Percentiles rank a stretch among this genome's conserved stretches.
phyloP scores from a whole-genome alignment of 2,329 filamentous ascomycete genomes.

The Fusarium camptoceras region DNA sequence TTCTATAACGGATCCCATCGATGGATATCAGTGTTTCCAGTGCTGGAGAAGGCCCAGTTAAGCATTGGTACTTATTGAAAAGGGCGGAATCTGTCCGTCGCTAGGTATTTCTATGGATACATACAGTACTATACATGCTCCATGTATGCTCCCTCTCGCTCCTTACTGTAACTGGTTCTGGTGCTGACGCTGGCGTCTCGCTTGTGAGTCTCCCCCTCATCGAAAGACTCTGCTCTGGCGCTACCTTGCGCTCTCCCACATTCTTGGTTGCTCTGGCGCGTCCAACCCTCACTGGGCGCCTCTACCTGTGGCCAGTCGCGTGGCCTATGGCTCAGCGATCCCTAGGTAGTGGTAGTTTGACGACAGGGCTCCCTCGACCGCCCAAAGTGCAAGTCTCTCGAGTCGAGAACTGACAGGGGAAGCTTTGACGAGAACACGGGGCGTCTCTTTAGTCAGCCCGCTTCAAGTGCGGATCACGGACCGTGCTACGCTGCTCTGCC shows the following conservation, averaged over 20 bases:
- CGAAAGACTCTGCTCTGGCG: conserved; percentile 1
- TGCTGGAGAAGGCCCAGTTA: conserved; percentile 23
- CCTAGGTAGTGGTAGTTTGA: conserved; percentile 16
- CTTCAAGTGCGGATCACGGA: conserved; percentile 21
- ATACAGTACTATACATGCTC: background rate
- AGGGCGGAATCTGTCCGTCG: conserved; percentile 32
- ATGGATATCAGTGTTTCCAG: conserved; percentile 14
- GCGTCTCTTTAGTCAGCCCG: conserved; percentile 18
- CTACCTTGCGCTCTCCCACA: conserved; percentile 9
- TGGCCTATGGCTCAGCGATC: conserved; percentile 29
- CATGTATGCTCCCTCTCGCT: conserved; percentile 6
- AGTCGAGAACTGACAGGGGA: conserved; percentile 30
- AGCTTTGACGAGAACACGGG: conserved; percentile 12
- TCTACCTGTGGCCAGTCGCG: conserved; percentile 29
- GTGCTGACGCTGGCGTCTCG: conserved; percentile 22
- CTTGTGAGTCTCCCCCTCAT: conserved; percentile 6
- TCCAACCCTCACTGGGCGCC: conserved; percentile 29
- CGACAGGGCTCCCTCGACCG: conserved; percentile 27
- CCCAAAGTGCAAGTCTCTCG: conserved; percentile 24
- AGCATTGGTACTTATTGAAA: background rate
- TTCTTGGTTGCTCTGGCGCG: conserved; percentile 34
- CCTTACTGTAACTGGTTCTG: conserved; percentile 12
- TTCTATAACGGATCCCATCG: conserved; percentile 8
- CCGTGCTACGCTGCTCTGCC: conserved; percentile 28
- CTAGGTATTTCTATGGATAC: background rate